Evolutionary conservation across 495 filamentous ascomycete species (phyloP).

Genomic region (Talaromyces stipitatus): DNA sequence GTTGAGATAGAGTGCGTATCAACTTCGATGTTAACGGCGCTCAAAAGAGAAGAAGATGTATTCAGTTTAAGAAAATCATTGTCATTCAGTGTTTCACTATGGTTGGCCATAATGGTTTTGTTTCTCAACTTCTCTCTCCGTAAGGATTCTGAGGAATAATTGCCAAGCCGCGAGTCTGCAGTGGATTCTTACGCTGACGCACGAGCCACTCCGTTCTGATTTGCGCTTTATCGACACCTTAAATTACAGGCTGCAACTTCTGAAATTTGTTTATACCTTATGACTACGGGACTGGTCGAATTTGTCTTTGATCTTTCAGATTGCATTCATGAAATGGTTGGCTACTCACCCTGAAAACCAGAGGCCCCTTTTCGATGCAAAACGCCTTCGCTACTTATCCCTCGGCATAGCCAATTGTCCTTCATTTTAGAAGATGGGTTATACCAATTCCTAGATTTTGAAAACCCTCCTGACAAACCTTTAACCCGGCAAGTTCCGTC

Average conservation of each 20-base stretch:
- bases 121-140: too few relatives aligned
- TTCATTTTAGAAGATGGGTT: neutral
- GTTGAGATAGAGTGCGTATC: too few relatives aligned
- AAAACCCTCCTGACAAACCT: slow-evolving; percentile 62
- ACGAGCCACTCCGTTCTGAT: neutral
- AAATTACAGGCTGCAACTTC: neutral
- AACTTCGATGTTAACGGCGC: too few relatives aligned
- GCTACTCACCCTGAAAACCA: too few relatives aligned
- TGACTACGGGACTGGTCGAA: neutral
- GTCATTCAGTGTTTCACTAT: too few relatives aligned
- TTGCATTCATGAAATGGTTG: too few relatives aligned
- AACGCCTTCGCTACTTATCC: neutral
- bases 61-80: too few relatives aligned
- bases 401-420: neutral
- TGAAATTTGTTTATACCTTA: neutral
- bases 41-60: too few relatives aligned
- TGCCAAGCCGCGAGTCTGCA: too few relatives aligned
- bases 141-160: too few relatives aligned
- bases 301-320: neutral
- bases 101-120: too few relatives aligned
- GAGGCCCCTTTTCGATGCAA: neutral
- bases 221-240: neutral
- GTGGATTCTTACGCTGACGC: neutral
- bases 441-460: slow-evolving; percentile 30
- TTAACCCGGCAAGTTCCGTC: slow-evolving; percentile 58